phyloP scores from a whole-genome alignment of 2,329 filamentous ascomycete species.

The Pseudogymnoascus sp. region DNA sequence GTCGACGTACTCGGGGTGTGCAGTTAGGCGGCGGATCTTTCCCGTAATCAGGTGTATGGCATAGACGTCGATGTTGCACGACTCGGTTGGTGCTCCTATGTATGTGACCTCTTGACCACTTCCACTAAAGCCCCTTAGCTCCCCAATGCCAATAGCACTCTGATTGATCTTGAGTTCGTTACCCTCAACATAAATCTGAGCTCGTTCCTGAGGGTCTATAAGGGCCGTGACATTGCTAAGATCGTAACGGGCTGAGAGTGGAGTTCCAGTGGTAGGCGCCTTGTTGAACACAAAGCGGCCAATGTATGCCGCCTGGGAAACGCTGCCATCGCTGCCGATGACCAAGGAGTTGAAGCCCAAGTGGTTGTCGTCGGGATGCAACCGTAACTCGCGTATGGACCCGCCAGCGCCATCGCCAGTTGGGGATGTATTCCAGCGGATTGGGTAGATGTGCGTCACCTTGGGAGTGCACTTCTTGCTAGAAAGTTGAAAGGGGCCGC shows the following conservation, averaged over 20 bases:
- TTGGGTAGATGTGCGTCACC: slow-evolving; percentile 35
- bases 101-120: slow-evolving; percentile 38
- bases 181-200: slow-evolving; percentile 25
- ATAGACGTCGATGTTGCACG: slow-evolving; percentile 41
- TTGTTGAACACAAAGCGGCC: slow-evolving; percentile 38
- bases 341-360: slow-evolving; percentile 39
- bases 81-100: slow-evolving; percentile 34
- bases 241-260: slow-evolving; percentile 35
- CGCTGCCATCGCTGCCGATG: slow-evolving; percentile 14
- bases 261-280: slow-evolving; percentile 28
- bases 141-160: slow-evolving; percentile 35
- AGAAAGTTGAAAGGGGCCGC: slow-evolving; percentile 30
- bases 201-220: slow-evolving; percentile 21
- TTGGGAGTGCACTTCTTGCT: slow-evolving; percentile 36
- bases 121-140: slow-evolving; percentile 41
- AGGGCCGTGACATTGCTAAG: slow-evolving; percentile 36
- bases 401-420: slow-evolving; percentile 33
- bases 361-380: slow-evolving; percentile 41
- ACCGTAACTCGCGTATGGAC: slow-evolving; percentile 36
- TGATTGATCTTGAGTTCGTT: slow-evolving; percentile 29
- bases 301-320: slow-evolving; percentile 31
- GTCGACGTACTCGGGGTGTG: slow-evolving; percentile 40
- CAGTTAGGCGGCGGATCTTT: slow-evolving; percentile 37
- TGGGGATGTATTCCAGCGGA: slow-evolving; percentile 33
- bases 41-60: slow-evolving; percentile 38